Conservation (phyloP, 257 asterid species). For the Solanum clarkiae region DNA sequence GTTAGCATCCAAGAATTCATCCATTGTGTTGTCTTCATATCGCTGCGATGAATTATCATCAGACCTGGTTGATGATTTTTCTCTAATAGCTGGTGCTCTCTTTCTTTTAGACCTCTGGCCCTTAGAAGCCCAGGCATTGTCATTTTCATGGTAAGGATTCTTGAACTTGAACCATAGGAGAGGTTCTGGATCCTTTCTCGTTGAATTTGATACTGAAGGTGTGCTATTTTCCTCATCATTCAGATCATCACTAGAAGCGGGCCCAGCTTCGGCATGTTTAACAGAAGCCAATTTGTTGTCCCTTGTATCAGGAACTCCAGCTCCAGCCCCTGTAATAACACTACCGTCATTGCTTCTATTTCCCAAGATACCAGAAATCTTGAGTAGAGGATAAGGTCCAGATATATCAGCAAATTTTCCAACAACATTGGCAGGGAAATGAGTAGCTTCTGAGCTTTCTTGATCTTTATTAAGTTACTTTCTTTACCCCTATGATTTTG, state of each 20-base stretch:
- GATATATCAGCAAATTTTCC: conserved; percentile 21
- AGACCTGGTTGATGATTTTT: conserved; percentile 16
- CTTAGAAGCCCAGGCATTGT: conserved; percentile 33
- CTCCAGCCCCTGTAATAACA: conserved; percentile 20
- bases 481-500: neutral
- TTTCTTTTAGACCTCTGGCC: conserved; percentile 86
- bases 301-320: conserved; percentile 29
- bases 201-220: conserved; percentile 19
- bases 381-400: conserved; percentile 33
- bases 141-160: conserved; percentile 46
- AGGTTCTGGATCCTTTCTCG: conserved; percentile 47
- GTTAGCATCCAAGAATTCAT: conserved; percentile 77
- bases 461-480: conserved; percentile 21
- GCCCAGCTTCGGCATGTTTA: conserved; percentile 19
- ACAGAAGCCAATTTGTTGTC: conserved; percentile 25
- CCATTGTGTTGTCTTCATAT: conserved; percentile 37
- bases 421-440: conserved; percentile 16
- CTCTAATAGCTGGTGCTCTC: conserved; percentile 38
- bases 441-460: conserved; percentile 14
- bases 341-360: conserved; percentile 34
- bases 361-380: conserved; percentile 27
- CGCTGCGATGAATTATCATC: conserved; percentile 37
- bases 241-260: conserved; percentile 20
- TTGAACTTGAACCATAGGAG: conserved; percentile 64
- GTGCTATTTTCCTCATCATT: conserved; percentile 26